phyloP scores from a whole-genome alignment of 2,329 filamentous ascomycete species.

The Didymella segeticola region DNA sequence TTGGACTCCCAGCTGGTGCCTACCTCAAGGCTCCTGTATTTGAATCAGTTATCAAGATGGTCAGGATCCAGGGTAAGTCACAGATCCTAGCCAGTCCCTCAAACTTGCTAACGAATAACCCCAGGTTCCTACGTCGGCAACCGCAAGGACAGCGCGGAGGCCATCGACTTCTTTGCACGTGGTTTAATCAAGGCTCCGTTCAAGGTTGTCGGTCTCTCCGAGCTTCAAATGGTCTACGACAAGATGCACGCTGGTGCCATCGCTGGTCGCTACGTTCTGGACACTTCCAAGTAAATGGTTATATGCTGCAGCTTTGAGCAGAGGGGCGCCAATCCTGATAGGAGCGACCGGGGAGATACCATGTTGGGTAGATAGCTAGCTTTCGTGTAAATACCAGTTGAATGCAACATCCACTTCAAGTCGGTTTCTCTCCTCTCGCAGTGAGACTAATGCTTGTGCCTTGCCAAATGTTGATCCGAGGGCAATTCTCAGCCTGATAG shows the following conservation, averaged over 20 bases:
- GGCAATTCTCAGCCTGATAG: background rate
- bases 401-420: background rate
- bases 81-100: slow-evolving; percentile 33
- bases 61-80: slow-evolving; percentile 71
- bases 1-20: slow-evolving; percentile 81
- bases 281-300: slow-evolving; percentile 58
- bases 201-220: slow-evolving; percentile 81
- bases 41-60: slow-evolving; percentile 86
- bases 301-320: background rate
- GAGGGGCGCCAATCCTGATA: slow-evolving; percentile 7
- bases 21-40: slow-evolving; percentile 86
- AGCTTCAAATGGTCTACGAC: slow-evolving; percentile 82
- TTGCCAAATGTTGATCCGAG: background rate
- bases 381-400: slow-evolving; percentile 14
- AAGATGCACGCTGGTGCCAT: slow-evolving; percentile 72
- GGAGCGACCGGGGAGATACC: slow-evolving; percentile 8
- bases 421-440: background rate
- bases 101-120: background rate
- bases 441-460: background rate
- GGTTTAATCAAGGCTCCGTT: slow-evolving; percentile 87
- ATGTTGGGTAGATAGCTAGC: slow-evolving; percentile 6
- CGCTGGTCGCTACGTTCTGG: slow-evolving; percentile 80
- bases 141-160: slow-evolving; percentile 84
- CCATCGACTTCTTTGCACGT: slow-evolving; percentile 84
- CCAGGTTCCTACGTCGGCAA: slow-evolving; percentile 78